phyloP scores from a whole-genome alignment of 768 basidiomycete genomes.

The Glaciozyma martinii region DNA sequence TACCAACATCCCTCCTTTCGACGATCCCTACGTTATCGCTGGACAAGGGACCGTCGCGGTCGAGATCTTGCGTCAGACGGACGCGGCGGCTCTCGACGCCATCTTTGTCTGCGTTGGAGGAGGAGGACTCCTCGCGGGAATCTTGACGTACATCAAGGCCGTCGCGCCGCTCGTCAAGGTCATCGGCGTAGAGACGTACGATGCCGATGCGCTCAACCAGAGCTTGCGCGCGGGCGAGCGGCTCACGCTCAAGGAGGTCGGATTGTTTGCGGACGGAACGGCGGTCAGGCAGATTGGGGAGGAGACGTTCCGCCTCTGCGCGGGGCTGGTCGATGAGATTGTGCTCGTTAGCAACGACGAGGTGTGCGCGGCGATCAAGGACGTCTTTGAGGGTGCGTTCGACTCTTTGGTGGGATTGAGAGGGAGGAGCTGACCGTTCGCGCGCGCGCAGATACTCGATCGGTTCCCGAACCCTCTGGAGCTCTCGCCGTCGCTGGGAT shows the following conservation, averaged over 20 bases:
- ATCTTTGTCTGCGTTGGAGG: constrained; percentile 91
- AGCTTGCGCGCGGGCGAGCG: constrained; percentile 74
- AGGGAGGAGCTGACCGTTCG: background rate
- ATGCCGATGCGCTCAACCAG: constrained; percentile 85
- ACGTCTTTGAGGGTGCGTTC: constrained; percentile 82
- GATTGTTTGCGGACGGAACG: constrained; percentile 94
- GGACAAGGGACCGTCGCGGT: constrained; percentile 92
- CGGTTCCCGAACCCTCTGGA: constrained; percentile 92
- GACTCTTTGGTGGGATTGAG: background rate
- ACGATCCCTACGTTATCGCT: constrained; percentile 91
- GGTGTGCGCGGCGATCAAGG: constrained; percentile 96
- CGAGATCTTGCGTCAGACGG: constrained; percentile 86
- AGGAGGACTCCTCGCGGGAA: constrained; percentile 84
- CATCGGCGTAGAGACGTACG: constrained; percentile 84
- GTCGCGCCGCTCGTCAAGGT: constrained; percentile 79
- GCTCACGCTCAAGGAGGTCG: constrained; percentile 76
- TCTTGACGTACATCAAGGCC: constrained; percentile 82
- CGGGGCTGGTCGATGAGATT: constrained; percentile 68
- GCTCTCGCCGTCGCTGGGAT: constrained; percentile 85
- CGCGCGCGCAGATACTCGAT: constrained; percentile 65
- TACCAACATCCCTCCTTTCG: constrained; percentile 90
- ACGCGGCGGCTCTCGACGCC: constrained; percentile 60
- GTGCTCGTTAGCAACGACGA: constrained; percentile 88
- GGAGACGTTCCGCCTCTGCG: constrained; percentile 88
- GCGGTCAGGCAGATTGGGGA: constrained; percentile 92